A percentile compares a stretch with the other conserved stretches of the same genome.
Conservation (phyloP, 768 basidiomycete genomes). For the Tulasnella sp. region DNA sequence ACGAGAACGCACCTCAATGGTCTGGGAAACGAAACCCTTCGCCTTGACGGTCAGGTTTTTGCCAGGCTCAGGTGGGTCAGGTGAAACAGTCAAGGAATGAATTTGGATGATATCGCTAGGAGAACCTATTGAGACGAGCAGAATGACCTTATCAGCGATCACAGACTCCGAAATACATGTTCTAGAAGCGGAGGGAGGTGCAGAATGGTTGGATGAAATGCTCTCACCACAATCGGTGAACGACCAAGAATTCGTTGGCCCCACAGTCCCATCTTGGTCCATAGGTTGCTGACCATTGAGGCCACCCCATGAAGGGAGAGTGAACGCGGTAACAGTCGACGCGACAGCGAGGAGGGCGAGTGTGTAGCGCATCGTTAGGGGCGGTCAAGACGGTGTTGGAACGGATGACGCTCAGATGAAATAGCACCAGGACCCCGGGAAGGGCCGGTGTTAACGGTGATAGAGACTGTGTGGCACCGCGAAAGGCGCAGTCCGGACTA, state of each 20-base stretch:
- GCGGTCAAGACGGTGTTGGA: neutral
- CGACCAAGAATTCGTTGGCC: constrained; percentile 42
- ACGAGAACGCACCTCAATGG: constrained; percentile 46
- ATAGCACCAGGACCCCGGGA: neutral
- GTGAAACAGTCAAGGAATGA: constrained; percentile 56
- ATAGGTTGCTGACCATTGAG: constrained; percentile 20
- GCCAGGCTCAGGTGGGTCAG: constrained; percentile 86
- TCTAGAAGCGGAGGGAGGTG: neutral
- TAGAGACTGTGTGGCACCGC: constrained; percentile 6
- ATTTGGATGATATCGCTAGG: constrained; percentile 43
- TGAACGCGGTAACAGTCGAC: constrained; percentile 21
- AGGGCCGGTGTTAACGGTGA: neutral
- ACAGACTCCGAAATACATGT: constrained; percentile 17
- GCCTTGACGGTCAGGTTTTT: constrained; percentile 78
- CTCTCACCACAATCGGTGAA: constrained; percentile 67
- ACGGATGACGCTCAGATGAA: neutral
- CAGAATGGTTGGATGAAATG: neutral
- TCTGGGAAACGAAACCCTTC: constrained; percentile 41
- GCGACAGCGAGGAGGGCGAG: constrained; percentile 19
- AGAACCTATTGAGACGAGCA: constrained; percentile 30
- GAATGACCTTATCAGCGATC: neutral
- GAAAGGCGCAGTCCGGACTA: neutral
- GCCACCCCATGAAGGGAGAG: constrained; percentile 20
- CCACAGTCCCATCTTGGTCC: constrained; percentile 26
- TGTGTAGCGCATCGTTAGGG: constrained; percentile 15